Base-by-base conservation (phyloP, 2,329 filamentous ascomycete species). In the Epichloe elymi region DNA sequence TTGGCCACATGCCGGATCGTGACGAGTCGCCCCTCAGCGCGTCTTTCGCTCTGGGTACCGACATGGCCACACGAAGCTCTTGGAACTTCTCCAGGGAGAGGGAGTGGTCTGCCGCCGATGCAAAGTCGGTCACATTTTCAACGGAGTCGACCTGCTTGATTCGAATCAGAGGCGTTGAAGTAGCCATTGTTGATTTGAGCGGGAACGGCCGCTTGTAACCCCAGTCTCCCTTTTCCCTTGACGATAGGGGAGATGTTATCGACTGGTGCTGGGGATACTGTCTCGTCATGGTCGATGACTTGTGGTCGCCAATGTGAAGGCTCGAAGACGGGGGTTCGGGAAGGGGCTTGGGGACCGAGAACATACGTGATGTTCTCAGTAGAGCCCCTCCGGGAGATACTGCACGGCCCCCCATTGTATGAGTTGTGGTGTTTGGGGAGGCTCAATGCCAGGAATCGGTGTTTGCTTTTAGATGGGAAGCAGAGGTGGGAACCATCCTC, bases 61-160 rank as follows among this genome's bases (percentile, higher is more conserved):
- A 77, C 53, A 95, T 70, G 5, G 87, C 81, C 50, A 95, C 69
- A 53, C 80, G 76, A 64, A 96, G 74, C 65, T 95, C 87, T 64
- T 88, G 85, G 71, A 85, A 96, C 72, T 96, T 97, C 63, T 82
- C 74, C 51, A 94, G 72, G 7, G 88, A 89, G 58, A 88, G 71
- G 48, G 83, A 79, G 67, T 95, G 88, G 65, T 95, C 88, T 51
- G 83, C 79, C 0, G 89, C 86, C 38, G 86, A 89, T 56, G 81
- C 76, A 67, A 89, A 97, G 62, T 96, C 89, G 62, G 90, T 95
- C 58, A 96, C 77, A 65, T 89, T 85, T 68, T 96, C 89, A 59
- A 82, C 78, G 2, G 88, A 86, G 71, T 97, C 91, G 56, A 95
- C 76, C 54, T 85, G 78, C 60, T 81, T 82, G 58, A 97, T 70